Evolutionary conservation across 352 stramenopile species (phyloP).

Genomic region (Phytophthora ramorum): DNA sequence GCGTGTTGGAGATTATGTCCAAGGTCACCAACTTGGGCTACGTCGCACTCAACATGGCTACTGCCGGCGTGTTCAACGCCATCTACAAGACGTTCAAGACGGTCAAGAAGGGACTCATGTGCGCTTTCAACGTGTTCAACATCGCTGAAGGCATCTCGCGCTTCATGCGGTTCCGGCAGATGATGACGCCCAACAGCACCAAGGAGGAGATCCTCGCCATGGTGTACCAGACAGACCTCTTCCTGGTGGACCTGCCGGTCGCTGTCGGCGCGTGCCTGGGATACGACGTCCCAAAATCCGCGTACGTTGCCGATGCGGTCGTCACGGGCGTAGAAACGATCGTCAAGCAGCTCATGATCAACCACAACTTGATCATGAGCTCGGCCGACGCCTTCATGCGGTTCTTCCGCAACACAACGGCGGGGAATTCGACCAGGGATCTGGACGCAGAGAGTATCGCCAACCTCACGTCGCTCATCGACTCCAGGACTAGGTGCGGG

Average conservation of each 20-base stretch:
- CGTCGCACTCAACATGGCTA: constrained; percentile 59
- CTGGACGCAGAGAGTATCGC: constrained; percentile 34
- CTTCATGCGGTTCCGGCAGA: constrained; percentile 48
- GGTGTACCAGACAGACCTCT: constrained; percentile 65
- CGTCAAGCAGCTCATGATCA: constrained; percentile 47
- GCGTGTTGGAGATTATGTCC: constrained; percentile 49
- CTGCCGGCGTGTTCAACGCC: constrained; percentile 55
- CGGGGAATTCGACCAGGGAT: constrained; percentile 24
- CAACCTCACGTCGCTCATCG: constrained; percentile 47
- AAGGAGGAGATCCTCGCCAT: constrained; percentile 53
- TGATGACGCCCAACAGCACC: constrained; percentile 48
- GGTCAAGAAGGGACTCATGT: constrained; percentile 54
- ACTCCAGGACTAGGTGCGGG: constrained; percentile 46
- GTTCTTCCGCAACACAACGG: constrained; percentile 34
- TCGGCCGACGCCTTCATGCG: constrained; percentile 41
- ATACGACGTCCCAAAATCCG: constrained; percentile 28
- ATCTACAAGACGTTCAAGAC: constrained; percentile 51
- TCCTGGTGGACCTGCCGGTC: constrained; percentile 58
- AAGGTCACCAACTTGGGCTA: constrained; percentile 60
- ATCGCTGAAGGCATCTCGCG: constrained; percentile 53
- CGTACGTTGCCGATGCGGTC: constrained; percentile 42
- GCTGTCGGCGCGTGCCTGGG: constrained; percentile 60
- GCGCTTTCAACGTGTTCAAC: constrained; percentile 55
- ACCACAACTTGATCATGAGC: constrained; percentile 49
- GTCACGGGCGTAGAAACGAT: constrained; percentile 42